phyloP scores from a whole-genome alignment of 1,284 basidiomycete genomes.

The Mycocalia duriaeana region DNA sequence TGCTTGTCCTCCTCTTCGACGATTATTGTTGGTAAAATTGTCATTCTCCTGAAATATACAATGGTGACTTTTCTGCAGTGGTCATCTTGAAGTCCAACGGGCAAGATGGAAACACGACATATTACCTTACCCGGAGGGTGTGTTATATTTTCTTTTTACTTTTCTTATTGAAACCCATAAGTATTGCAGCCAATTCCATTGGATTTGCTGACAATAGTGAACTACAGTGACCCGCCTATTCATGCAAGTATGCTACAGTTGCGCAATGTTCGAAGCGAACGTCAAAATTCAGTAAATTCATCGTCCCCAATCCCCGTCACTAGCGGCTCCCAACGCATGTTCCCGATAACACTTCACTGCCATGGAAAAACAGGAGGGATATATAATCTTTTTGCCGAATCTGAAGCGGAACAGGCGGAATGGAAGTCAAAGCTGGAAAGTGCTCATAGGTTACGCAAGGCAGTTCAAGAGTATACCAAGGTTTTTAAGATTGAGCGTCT shows the following conservation, averaged over 20 bases:
- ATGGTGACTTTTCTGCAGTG: constrained; percentile 40
- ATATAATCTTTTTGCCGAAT: constrained; percentile 84
- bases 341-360: constrained; percentile 81
- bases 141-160: constrained; percentile 26
- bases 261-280: constrained; percentile 46
- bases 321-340: constrained; percentile 66
- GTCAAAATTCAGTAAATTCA: constrained; percentile 25
- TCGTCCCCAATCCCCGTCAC: constrained; percentile 43
- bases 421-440: constrained; percentile 91
- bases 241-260: constrained; percentile 62
- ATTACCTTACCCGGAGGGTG: constrained; percentile 77
- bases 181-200: constrained; percentile 87
- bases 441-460: constrained; percentile 78
- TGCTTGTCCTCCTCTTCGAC: constrained; percentile 87
- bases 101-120: constrained; percentile 68
- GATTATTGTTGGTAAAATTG: constrained; percentile 68
- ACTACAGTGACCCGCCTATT: constrained; percentile 72
- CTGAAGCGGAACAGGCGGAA: constrained; percentile 65
- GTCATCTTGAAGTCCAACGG: constrained; percentile 84
- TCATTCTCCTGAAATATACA: background rate
- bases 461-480: constrained; percentile 88
- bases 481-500: constrained; percentile 87
- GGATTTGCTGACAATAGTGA: constrained; percentile 77
- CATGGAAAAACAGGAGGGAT: constrained; percentile 79
- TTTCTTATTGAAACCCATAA: constrained; percentile 52